Base-by-base conservation (phyloP, 2,329 filamentous ascomycete species). In the Arthrobotrys musiformis region DNA sequence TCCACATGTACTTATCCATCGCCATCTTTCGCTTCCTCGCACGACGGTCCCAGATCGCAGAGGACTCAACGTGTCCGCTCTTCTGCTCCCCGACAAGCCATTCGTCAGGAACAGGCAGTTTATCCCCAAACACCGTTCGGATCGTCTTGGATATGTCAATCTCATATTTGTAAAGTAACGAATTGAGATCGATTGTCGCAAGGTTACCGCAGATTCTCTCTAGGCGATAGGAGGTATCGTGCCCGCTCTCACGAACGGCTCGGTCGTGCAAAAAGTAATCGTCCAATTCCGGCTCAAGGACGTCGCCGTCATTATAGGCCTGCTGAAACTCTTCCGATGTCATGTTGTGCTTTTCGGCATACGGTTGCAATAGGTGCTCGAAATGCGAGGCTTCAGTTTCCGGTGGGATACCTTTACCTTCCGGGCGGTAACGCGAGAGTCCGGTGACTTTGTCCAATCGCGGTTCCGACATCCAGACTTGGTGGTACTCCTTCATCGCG, bases 231-330 rank as follows among this genome's bases (percentile, higher is more conserved):
- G 92, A 92, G 1, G 95, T 99, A 83, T 99, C 95, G 83, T 99
- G 95, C 11, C 95, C 95, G 17, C 94, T 97, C 84, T 99, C 95
- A 80, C 95, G 91, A 35, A 98, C 94, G 1, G 94, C 94, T 75
- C 95, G 92, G 83, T 99, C 95, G 83, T 99, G 95, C 82, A 97
- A 85, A 85, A 98, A 98, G 84, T 98, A 99, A 54, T 94, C 90
- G 82, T 99, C 95, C 13, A 99, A 87, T 79, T 97, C 93, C 0
- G 94, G 93, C 84, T 98, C 94, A 54, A 87, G 84, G 26, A 99
- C 88, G 62, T 89, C 83, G 19, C 90, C 89, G 78, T 90, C 84
- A 83, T 98, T 98, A 86, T 99, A 99, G 0, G 92, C 93, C 33
- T 89, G 84, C 22, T 97, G 93, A 82, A 98, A 97, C 67, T 97